These are phyloP conservation scores for Xylariaceae sp. DNA, from an alignment of 2,329 filamentous ascomycete species.

Conservation along the genomic window DNA sequence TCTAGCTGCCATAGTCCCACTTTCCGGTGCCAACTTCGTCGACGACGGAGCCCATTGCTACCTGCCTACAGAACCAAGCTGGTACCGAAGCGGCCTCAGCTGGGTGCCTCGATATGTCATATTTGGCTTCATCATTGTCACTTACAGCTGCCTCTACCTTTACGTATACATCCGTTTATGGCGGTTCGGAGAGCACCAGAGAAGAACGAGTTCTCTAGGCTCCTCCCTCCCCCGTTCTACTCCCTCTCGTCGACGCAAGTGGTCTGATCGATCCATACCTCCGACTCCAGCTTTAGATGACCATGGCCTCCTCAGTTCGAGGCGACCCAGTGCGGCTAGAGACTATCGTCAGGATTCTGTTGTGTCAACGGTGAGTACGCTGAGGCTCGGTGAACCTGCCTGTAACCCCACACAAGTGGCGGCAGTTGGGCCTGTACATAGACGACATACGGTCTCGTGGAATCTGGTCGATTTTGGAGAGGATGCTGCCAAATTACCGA, in stretches of 20 bases:
- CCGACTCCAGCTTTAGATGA: slow-evolving; percentile 23
- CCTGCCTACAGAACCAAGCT: slow-evolving; percentile 61
- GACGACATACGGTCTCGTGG: slow-evolving; percentile 22
- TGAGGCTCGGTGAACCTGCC: slow-evolving; percentile 17
- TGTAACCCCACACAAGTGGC: slow-evolving; percentile 12
- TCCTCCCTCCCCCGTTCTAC: slow-evolving; percentile 5
- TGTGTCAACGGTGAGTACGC: slow-evolving; percentile 26
- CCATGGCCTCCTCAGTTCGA: slow-evolving; percentile 22
- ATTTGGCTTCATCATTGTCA: slow-evolving; percentile 57
- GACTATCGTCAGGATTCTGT: slow-evolving; percentile 23
- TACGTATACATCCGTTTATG: slow-evolving; percentile 53
- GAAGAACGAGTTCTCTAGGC: slow-evolving; percentile 22
- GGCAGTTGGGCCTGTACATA: slow-evolving; percentile 7
- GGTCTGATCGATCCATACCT: slow-evolving; percentile 15
- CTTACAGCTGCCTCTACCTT: slow-evolving; percentile 67
- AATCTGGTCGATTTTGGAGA: slow-evolving; percentile 22
- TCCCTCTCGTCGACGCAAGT: slow-evolving; percentile 8
- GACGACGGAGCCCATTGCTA: slow-evolving; percentile 52
- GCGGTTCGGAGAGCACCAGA: slow-evolving; percentile 34
- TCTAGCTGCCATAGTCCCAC: slow-evolving; percentile 42
- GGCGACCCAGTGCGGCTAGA: slow-evolving; percentile 10
- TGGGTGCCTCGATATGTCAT: slow-evolving; percentile 75
- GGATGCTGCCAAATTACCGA: slow-evolving; percentile 6
- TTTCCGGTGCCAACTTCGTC: slow-evolving; percentile 26
- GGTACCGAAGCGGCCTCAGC: slow-evolving; percentile 64